Percentiles rank a stretch among this genome's conserved stretches.
These are phyloP conservation scores for Schwanniomyces sp. DNA, from an alignment of 805 yeast species.

Conservation along the genomic window DNA sequence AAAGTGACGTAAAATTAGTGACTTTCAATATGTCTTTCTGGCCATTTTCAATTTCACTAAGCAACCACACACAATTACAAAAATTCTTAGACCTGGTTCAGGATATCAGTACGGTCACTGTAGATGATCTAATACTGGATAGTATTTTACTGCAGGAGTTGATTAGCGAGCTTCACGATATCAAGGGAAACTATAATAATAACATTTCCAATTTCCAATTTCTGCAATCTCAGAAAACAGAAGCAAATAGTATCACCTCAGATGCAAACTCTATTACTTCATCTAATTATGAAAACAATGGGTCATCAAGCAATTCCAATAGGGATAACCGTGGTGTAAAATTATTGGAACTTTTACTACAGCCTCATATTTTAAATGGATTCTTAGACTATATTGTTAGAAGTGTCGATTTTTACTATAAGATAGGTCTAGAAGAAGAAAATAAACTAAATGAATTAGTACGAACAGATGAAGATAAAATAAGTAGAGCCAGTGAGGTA, in stretches of 20 bases:
- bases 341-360: slow-evolving; percentile 75
- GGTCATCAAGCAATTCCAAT: slow-evolving; percentile 15
- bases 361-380: slow-evolving; percentile 69
- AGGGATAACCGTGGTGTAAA: slow-evolving; percentile 46
- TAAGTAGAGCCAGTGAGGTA: neutral
- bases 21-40: slow-evolving; percentile 39
- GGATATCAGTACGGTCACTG: slow-evolving; percentile 31
- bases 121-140: slow-evolving; percentile 33
- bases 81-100: slow-evolving; percentile 38
- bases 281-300: slow-evolving; percentile 36
- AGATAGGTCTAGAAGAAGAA: slow-evolving; percentile 20
- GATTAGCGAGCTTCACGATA: slow-evolving; percentile 34
- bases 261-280: slow-evolving; percentile 36
- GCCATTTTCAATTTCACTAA: slow-evolving; percentile 42
- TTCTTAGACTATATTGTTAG: slow-evolving; percentile 66
- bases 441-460: slow-evolving; percentile 16
- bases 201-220: slow-evolving; percentile 25
- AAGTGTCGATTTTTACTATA: slow-evolving; percentile 46
- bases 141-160: slow-evolving; percentile 35
- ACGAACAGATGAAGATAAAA: neutral
- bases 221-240: slow-evolving; percentile 21
- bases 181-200: slow-evolving; percentile 35
- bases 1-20: neutral
- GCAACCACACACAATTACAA: slow-evolving; percentile 38
- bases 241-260: slow-evolving; percentile 12